Conservation (phyloP, 495 filamentous ascomycete species). For the Pseudevernia furfuracea region DNA sequence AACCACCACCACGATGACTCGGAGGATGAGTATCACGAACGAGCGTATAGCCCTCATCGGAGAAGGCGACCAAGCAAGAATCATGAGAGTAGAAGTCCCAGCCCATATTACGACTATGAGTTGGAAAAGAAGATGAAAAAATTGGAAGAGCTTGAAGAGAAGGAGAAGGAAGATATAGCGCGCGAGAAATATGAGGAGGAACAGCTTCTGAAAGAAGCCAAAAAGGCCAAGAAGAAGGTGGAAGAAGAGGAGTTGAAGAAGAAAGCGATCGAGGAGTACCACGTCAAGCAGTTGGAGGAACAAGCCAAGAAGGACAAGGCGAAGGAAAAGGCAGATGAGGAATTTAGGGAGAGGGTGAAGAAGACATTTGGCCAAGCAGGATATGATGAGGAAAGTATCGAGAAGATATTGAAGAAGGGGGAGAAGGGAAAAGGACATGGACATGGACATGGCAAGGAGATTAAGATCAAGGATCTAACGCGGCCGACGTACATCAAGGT, state of each 20-base stretch:
- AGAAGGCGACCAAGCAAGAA: slow-evolving; percentile 4
- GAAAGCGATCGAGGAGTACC: slow-evolving; percentile 21
- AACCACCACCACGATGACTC: slow-evolving; percentile 11
- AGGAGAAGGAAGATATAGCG: slow-evolving; percentile 17
- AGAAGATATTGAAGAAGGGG: slow-evolving; percentile 19
- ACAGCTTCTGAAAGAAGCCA: slow-evolving; percentile 20
- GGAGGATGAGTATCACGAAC: slow-evolving; percentile 21
- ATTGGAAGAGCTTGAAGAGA: slow-evolving; percentile 24
- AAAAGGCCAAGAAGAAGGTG: slow-evolving; percentile 23
- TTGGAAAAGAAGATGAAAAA: slow-evolving; percentile 21
- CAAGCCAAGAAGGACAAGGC: slow-evolving; percentile 24
- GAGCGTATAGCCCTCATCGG: slow-evolving; percentile 13
- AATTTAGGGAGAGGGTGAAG: slow-evolving; percentile 16
- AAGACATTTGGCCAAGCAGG: slow-evolving; percentile 20
- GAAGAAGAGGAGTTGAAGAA: slow-evolving; percentile 23
- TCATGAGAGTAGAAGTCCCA: slow-evolving; percentile 14
- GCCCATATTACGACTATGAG: slow-evolving; percentile 21
- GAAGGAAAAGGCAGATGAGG: slow-evolving; percentile 25
- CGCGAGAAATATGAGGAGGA: slow-evolving; percentile 21
- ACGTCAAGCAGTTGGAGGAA: slow-evolving; percentile 19
- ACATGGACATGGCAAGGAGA: slow-evolving; percentile 8
- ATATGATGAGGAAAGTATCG: slow-evolving; percentile 23
- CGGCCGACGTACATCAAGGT: slow-evolving; percentile 46
- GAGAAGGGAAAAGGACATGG: slow-evolving; percentile 12
- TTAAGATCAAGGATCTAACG: slow-evolving; percentile 23